Base-by-base conservation (phyloP, 805 yeast species). In the Wickerhamomyces pijperi region DNA sequence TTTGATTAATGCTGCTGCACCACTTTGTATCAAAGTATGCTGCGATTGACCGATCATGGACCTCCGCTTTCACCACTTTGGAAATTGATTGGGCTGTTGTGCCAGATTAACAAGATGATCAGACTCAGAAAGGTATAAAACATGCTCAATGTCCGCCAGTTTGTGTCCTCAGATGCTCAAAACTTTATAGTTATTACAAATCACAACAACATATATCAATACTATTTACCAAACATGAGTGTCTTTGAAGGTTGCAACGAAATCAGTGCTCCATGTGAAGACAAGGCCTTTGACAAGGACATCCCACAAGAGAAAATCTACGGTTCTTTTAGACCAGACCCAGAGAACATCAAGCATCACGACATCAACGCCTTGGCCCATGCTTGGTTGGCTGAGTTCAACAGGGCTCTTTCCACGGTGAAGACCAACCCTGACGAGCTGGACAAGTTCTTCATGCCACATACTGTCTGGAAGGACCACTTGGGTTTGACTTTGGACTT, bases 381-480 rank as follows among this genome's bases (percentile, higher is more conserved):
- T n/a, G 54, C 50, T 18, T 61, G 65, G 65, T 40, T 58, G 16
- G 36, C 47, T 2, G 50, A 50, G 34, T 59, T 61, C 46, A 59
- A 60, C 45, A 36, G 40, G 4, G 43, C 54, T 5, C 34, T 60
- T 13, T 29, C 42, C 2, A 19, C 35, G 2, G 36, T 41, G 8
- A 39, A 41, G 28, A 28, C 41, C 16, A 38, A 42, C 3, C 48
- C 50, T 14, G 32, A 39, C 5, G 42, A 35, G 15, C 38, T 59
- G 37, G 56, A 49, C 34, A 41, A 49, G 38, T 46, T 59, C 20
- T 38, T 61, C 19, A 32, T 50, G 21, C 48, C 54, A 5, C 59
- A 59, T 41, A 48, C 58, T 1, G 42, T 55, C 29, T 63, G 68
- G 70, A 59, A 59, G 43, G 70, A 64, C 42, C 66, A 63, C 43